Conservation (phyloP, 257 asterid genomes). For the Salvia splendens region DNA sequence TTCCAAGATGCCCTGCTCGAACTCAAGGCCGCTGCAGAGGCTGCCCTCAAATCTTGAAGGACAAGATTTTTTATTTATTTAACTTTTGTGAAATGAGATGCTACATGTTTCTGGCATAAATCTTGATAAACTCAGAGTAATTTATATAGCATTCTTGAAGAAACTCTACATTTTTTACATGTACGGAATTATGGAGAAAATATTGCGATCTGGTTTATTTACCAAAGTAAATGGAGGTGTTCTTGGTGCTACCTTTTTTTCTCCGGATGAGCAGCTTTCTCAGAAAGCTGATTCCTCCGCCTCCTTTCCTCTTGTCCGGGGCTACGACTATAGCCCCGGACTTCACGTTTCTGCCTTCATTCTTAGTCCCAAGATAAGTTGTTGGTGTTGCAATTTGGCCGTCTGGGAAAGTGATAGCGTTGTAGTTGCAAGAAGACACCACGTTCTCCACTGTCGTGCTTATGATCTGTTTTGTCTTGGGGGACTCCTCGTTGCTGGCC, state of each 20-base stretch:
- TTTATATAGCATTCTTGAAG: too few species aligned
- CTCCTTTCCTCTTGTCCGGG: slow-evolving; percentile 51
- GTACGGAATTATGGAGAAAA: not conserved
- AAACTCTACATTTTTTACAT: slow-evolving; percentile 3
- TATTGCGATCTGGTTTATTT: slow-evolving; percentile 29
- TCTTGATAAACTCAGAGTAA: too few species aligned
- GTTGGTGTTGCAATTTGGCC: slow-evolving; percentile 30
- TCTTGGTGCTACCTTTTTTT: slow-evolving; percentile 52
- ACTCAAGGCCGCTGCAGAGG: slow-evolving; percentile 59
- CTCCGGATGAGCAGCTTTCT: slow-evolving; percentile 68
- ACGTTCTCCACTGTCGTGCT: slow-evolving; percentile 26
- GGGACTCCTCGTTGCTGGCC: slow-evolving; percentile 34
- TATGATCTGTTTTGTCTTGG: slow-evolving; percentile 39
- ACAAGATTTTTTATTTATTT: too few species aligned
- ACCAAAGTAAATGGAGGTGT: slow-evolving; percentile 42
- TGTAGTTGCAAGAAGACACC: not conserved
- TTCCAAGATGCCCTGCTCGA: slow-evolving; percentile 61
- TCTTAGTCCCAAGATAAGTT: not conserved
- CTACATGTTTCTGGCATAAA: too few species aligned
- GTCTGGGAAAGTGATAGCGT: slow-evolving; percentile 16
- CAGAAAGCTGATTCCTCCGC: slow-evolving; percentile 57
- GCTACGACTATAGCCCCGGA: slow-evolving; percentile 54
- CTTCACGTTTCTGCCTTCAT: not conserved
- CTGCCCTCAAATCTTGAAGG: slow-evolving; percentile 24
- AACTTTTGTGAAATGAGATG: too few species aligned